Conservation (phyloP, 331 rosid genomes). For the Cydonia oblonga region DNA sequence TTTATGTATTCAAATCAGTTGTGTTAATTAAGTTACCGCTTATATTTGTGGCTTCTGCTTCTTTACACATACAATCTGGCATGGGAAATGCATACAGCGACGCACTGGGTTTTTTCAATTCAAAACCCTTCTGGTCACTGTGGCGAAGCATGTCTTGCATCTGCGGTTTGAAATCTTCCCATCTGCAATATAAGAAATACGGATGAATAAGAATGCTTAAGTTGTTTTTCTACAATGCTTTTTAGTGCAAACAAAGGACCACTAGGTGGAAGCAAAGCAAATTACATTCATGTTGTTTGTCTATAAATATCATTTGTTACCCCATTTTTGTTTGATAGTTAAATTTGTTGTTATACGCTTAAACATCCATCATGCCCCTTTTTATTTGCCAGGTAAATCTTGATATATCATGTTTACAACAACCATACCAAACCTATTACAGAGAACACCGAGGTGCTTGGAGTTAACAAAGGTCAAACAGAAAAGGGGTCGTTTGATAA, state of each 20-base stretch:
- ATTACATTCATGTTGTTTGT: neutral
- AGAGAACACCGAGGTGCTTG: neutral
- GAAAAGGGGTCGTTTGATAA: neutral
- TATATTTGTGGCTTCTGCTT: constrained; percentile 28
- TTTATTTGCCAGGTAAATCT: neutral
- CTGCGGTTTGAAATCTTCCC: constrained; percentile 58
- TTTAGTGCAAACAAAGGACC: neutral
- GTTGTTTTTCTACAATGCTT: neutral
- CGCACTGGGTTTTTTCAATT: constrained; percentile 58
- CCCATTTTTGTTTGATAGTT: neutral
- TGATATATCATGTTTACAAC: neutral
- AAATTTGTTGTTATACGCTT: too few relatives aligned
- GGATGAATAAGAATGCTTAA: neutral
- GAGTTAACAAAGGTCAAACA: neutral
- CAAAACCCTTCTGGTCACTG: constrained; percentile 69
- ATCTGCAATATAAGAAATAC: constrained; percentile 31
- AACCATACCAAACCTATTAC: neutral
- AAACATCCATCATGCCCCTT: neutral
- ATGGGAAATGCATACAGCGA: constrained; percentile 81
- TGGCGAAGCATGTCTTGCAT: constrained; percentile 76
- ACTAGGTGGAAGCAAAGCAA: neutral
- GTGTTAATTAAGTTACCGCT: constrained; percentile 11
- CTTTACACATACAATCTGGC: constrained; percentile 96
- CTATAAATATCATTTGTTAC: neutral
- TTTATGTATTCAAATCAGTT: constrained; percentile 13